Base-by-base conservation (phyloP, 352 stramenopile genomes). In the Thraustotheca clavata region DNA sequence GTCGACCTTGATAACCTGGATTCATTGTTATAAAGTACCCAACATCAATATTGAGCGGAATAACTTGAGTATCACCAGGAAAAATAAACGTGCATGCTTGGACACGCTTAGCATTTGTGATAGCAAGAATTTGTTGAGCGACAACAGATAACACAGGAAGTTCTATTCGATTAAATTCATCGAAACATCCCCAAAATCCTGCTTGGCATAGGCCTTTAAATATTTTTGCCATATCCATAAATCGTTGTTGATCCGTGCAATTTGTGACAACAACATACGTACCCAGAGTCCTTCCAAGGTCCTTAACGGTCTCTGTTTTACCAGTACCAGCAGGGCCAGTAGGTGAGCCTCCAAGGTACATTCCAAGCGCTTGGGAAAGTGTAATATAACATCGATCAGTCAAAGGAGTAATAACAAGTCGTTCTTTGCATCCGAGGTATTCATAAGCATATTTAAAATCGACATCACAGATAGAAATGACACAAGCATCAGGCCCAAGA, bases 11-110 rank as follows among this genome's bases (percentile, higher is more conserved):
- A 70, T 97, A 97, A 0, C 87, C 89, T 18, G 91, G 91, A 75
- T 98, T 97, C 91, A 98, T 97, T 29, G 91, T 98, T 67, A 97
- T 94, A 59, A 97, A 91, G 71, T 89, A 91, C 22, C 78, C 76
- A 2, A 77, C 79, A 36, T 89, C 80, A 0, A 71, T 68, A 31
- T 88, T 76, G 0, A 91, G 68, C 2, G 69, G 55, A 29, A 91
- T 89, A 2, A 75, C 60, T 18, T 79, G 65, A 4, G 80, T 73
- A 32, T 89, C 82, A 4, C 82, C 80, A 7, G 82, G 82, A 55
- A 91, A 91, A 0, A 72, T 73, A 29, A 91, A 89, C 31, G 69
- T 76, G 20, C 71, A 38, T 11, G 73, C 71, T 22, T 80, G 69
- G 0, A 87, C 24, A 0, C 80, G 76, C 49, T 89, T 89, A 6